Evolutionary conservation across 768 basidiomycete species (phyloP).

Genomic region (Boletus subcaerulescens): DNA sequence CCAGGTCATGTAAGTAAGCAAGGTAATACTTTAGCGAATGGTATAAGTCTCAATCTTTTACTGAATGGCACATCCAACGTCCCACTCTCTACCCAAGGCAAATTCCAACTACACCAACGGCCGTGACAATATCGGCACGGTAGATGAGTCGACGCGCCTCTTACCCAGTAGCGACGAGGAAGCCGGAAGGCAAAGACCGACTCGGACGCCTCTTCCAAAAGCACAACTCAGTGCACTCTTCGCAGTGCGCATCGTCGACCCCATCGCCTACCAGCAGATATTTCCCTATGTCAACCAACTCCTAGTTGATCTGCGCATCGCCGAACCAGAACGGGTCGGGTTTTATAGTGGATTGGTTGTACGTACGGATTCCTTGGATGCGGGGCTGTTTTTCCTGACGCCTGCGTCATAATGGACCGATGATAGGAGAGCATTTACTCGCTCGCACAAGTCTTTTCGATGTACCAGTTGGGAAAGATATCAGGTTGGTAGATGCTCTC

Average conservation of each 20-base stretch:
- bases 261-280: conserved; percentile 60
- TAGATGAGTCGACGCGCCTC: conserved; percentile 17
- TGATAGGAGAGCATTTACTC: conserved; percentile 61
- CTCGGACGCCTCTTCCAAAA: conserved; percentile 39
- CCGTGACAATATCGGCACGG: neutral
- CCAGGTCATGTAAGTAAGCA: no score
- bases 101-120: neutral
- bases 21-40: neutral
- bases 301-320: conserved; percentile 50
- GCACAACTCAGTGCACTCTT: conserved; percentile 43
- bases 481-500: conserved; percentile 39
- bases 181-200: neutral
- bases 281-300: conserved; percentile 68
- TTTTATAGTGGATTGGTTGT: conserved; percentile 68
- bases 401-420: neutral
- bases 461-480: conserved; percentile 58
- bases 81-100: neutral
- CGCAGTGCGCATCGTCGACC: conserved; percentile 51
- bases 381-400: neutral
- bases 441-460: conserved; percentile 54
- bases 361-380: conserved; percentile 14
- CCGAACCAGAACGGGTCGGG: conserved; percentile 58
- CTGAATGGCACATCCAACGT: neutral
- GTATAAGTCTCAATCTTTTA: no score
- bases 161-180: conserved; percentile 8